Base-by-base conservation (phyloP, 2,329 filamentous ascomycete genomes). In the Penicillium sumatraense region DNA sequence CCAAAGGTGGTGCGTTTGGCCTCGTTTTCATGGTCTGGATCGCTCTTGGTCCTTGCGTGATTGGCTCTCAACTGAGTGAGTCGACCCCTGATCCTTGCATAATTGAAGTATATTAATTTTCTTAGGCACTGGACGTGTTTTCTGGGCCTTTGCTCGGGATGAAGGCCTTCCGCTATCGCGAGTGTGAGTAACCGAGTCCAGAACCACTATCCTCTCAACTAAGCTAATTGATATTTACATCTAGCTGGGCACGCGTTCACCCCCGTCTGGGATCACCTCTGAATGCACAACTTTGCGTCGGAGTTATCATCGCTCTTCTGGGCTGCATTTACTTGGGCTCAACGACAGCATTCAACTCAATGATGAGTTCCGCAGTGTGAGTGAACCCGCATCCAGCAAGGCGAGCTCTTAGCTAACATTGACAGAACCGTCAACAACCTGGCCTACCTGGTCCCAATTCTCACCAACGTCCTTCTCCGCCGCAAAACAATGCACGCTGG, bases 311-410 rank as follows among this genome's bases (percentile, higher is more conserved):
- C 18, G 85, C 83, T 0, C 64, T 87, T 0, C 73, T 90, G 0
- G 87, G 86, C 0, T 79, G 78, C 31, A 85, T 90, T 33, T 89
- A 89, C 54, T 80, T 90, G 1, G 87, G 84, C n/a, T 86, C 80
- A 31, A 82, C 78, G 2, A 87, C 86, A 0, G 88, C 88, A 0
- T 90, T 90, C 70, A 83, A 84, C 44, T 86, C 87, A 0, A 71
- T 72, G 70, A 65, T 72, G 54, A 50, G 59, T 42, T 64, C 60
- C 0, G 56, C 65, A 9, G 63, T 65, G 63, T 64, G 57, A 35
- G 53, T 47, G 7, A 21, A 38, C 10, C 5, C 31, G 18, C 31
- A 13, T 5, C 3, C 33, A 5, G 23, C 16, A 9, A 18, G 8
- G 13, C 14, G 21, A 24, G 14, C 4, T 36, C 31, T 24, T 1